Evolutionary conservation across 2,329 filamentous ascomycete genomes (phyloP).

Genomic region (Xylariaceae sp.): DNA sequence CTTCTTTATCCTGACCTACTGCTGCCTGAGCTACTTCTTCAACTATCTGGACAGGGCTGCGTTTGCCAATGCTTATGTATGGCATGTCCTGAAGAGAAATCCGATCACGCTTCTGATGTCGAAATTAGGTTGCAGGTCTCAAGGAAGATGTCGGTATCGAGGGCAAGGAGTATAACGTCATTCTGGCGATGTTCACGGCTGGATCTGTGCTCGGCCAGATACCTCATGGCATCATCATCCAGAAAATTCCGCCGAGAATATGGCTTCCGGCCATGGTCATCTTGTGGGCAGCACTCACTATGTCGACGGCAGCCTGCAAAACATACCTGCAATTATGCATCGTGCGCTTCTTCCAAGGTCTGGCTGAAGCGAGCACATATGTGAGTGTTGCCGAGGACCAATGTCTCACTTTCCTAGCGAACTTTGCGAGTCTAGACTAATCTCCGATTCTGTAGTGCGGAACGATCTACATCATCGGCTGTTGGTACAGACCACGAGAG

Average conservation of each 20-base stretch:
- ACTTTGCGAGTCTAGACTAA: no score
- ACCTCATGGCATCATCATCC: conserved; percentile 39
- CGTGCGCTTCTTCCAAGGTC: conserved; percentile 31
- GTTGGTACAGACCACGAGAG: conserved; percentile 50
- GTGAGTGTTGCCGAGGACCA: no score
- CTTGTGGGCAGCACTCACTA: conserved; percentile 43
- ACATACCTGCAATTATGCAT: conserved; percentile 20
- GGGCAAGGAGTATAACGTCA: conserved; percentile 34
- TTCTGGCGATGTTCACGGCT: conserved; percentile 30
- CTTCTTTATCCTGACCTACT: conserved; percentile 22
- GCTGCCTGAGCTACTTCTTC: conserved; percentile 32
- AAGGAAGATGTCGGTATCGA: conserved; percentile 32
- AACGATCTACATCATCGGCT: conserved; percentile 1
- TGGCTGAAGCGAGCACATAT: conserved; percentile 38
- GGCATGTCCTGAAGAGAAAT: no score
- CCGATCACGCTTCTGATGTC: neutral
- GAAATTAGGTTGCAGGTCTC: conserved; percentile 30
- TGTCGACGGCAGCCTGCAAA: conserved; percentile 23
- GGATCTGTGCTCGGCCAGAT: conserved; percentile 36
- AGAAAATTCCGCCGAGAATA: conserved; percentile 42
- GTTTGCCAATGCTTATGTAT: conserved; percentile 37
- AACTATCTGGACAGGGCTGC: conserved; percentile 39
- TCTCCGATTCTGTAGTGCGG: no score
- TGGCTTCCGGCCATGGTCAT: conserved; percentile 44
- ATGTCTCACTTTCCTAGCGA: no score